phyloP scores from a whole-genome alignment of 495 filamentous ascomycete species.

The Durotheca rogersii region DNA sequence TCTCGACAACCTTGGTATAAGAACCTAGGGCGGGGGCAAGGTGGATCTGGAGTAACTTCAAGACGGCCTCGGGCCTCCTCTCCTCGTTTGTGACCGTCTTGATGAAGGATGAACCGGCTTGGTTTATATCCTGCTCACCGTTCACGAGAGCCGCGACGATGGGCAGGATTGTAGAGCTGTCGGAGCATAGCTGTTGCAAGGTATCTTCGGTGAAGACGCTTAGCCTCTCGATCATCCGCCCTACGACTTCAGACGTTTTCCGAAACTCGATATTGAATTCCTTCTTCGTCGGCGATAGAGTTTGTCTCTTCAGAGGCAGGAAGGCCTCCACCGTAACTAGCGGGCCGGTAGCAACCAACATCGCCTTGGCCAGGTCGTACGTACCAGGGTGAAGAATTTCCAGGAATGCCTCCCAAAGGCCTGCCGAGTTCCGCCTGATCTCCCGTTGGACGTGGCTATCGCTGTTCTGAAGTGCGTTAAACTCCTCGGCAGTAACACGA shows the following conservation, averaged over 20 bases:
- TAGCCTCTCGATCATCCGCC: constrained; percentile 71
- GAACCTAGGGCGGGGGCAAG: constrained; percentile 48
- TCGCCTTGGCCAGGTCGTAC: constrained; percentile 63
- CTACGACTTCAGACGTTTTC: constrained; percentile 66
- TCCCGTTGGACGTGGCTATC: constrained; percentile 64
- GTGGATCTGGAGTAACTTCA: constrained; percentile 62
- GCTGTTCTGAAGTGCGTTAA: constrained; percentile 58
- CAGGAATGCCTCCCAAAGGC: constrained; percentile 76
- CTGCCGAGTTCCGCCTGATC: constrained; percentile 61
- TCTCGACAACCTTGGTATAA: constrained; percentile 41
- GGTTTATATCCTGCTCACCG: constrained; percentile 65
- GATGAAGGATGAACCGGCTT: constrained; percentile 74
- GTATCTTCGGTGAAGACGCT: constrained; percentile 67
- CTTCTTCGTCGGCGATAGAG: constrained; percentile 52
- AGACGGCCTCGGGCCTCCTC: constrained; percentile 71
- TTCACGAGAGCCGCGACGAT: constrained; percentile 69
- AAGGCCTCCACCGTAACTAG: constrained; percentile 75
- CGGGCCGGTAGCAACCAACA: constrained; percentile 67
- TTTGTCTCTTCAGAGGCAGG: constrained; percentile 49
- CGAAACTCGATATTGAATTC: constrained; percentile 74
- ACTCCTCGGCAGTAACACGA: constrained; percentile 69
- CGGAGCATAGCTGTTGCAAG: constrained; percentile 63
- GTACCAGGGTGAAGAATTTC: constrained; percentile 64
- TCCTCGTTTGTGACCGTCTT: constrained; percentile 74
- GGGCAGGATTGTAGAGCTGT: constrained; percentile 59